These are phyloP conservation scores for Candida chauliodis DNA, from an alignment of 805 yeast genomes.

Conservation along the genomic window DNA sequence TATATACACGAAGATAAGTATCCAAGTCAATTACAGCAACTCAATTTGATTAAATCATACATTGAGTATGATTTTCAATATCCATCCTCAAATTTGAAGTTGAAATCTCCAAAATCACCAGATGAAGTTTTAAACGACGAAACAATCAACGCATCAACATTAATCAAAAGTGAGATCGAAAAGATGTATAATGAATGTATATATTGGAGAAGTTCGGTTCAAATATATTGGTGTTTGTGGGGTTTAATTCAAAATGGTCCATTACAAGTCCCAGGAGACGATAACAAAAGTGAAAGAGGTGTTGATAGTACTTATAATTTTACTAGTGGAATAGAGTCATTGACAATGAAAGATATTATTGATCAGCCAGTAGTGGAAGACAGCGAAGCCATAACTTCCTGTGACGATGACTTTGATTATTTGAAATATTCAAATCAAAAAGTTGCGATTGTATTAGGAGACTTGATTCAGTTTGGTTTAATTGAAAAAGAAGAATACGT, in stretches of 20 bases:
- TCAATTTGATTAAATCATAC: slow-evolving; percentile 74
- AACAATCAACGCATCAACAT: slow-evolving; percentile 17
- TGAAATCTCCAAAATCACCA: slow-evolving; percentile 10
- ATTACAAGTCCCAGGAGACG: slow-evolving; percentile 15
- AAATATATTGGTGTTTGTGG: slow-evolving; percentile 86
- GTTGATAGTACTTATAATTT: slow-evolving; percentile 39
- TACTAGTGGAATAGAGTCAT: slow-evolving; percentile 47
- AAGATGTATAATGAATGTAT: slow-evolving; percentile 60
- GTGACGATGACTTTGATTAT: slow-evolving; percentile 73
- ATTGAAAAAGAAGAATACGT: slow-evolving; percentile 24
- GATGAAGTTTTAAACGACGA: slow-evolving; percentile 9
- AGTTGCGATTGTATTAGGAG: slow-evolving; percentile 70
- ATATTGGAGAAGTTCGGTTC: slow-evolving; percentile 78
- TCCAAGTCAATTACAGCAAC: slow-evolving; percentile 67
- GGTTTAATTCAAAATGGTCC: slow-evolving; percentile 77
- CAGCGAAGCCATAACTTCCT: slow-evolving; percentile 33
- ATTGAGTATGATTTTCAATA: slow-evolving; percentile 53
- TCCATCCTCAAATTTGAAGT: slow-evolving; percentile 30
- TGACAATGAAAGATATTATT: slow-evolving; percentile 19
- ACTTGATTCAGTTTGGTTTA: slow-evolving; percentile 60
- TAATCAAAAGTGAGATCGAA: slow-evolving; percentile 43
- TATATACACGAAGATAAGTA: slow-evolving; percentile 52
- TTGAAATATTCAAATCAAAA: slow-evolving; percentile 73
- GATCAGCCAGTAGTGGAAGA: slow-evolving; percentile 11
- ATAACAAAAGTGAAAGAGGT: slow-evolving; percentile 24